Base-by-base conservation (phyloP, 2,329 filamentous ascomycete species). In the Lachnellula occidentalis region DNA sequence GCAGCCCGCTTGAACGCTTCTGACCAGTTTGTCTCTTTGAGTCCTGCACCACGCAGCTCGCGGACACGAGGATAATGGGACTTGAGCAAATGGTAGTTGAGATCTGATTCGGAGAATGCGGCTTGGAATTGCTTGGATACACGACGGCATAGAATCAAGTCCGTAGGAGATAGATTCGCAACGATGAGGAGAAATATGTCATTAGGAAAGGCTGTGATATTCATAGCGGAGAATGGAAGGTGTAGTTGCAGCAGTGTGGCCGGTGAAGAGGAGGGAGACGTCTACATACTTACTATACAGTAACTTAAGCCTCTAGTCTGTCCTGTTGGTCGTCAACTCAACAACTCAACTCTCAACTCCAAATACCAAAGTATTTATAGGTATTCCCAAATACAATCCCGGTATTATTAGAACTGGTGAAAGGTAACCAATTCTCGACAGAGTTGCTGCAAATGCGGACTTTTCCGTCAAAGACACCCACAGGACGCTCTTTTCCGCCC, bases 171-270 rank as follows among this genome's bases (percentile, higher is more conserved):
- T 15, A 86, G 71, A 59, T 77, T 66, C 2, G 63, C 70, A 36
- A 79, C 56, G 51, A 86, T 69, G 48, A 82, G 72, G 55, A 82
- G 71, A 61, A 86, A 83, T 46, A 86, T 65, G 50, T 83, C 80
- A 61, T 76, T 74, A n/a, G 82, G 81, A 39, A 86, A 71, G 15
- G 73, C 68, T 9, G 69, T 71, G 31, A 78, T 68, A 56, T 73
- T 68, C 67, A 68, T 70, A n/a, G 22, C 27, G 34, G 12, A 19
- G 9, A 39, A 4, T 27, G 34, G 37, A 24, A 3, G 36, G 31
- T 24, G 24, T 24, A 24, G 7, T 24, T 24, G 24, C 24, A 24
- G 24, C 5, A 5, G 22, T 24, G 24, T 24, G 24, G 24, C 24
- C 24, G 37, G 27, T 9, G 27, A 31, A 31, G 27, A 31, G 27